Base-by-base conservation (phyloP, 73 alveolate genomes). In the Paraurostyla sp. region DNA sequence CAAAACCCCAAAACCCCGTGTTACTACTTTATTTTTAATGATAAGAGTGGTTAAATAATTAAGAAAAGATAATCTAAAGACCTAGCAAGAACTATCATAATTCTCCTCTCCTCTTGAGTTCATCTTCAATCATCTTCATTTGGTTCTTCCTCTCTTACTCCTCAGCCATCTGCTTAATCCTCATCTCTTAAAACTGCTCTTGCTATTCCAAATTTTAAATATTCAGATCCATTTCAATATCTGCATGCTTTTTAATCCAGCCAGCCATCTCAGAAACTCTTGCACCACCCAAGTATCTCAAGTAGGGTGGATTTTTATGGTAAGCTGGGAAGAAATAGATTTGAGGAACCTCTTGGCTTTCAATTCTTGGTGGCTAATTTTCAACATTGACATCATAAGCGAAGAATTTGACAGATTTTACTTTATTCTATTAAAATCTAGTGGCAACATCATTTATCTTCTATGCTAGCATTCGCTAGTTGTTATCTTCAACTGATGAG, bases 101-200 rank as follows among this genome's bases (percentile, higher is more conserved):
- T 27, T 78, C 89, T 11, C 89, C 89, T 52, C 89, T 78, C 33
- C 62, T 78, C 41, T 60, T 50, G 11, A 78, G 58, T 78, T 78
- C 89, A 32, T 78, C 89, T 38, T 78, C 89, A 29, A 78, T 78
- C 80, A 52, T 50, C 80, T 78, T 78, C 80, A 78, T 52, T n/a
- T 30, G 20, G 46, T 48, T 40, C 65, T 52, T 36, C 43, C 78
- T 78, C 51, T 78, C 76, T 25, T 78, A 45, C 27, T 48, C 89
- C 60, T 78, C 59, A 32, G 33, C 33, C 63, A 52, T 13, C 43
- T 20, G 40, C 62, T 78, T 78, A 29, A 33, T 52, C 46, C 71
- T 32, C 89, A 78, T 78, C 46, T 78, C 80, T 49, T 56, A 13
- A 60, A 63, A 36, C 43, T 63, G 15, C 46, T 63, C 78, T 18